phyloP scores from a whole-genome alignment of 2,329 filamentous ascomycete genomes.

The Clonostachys solani region DNA sequence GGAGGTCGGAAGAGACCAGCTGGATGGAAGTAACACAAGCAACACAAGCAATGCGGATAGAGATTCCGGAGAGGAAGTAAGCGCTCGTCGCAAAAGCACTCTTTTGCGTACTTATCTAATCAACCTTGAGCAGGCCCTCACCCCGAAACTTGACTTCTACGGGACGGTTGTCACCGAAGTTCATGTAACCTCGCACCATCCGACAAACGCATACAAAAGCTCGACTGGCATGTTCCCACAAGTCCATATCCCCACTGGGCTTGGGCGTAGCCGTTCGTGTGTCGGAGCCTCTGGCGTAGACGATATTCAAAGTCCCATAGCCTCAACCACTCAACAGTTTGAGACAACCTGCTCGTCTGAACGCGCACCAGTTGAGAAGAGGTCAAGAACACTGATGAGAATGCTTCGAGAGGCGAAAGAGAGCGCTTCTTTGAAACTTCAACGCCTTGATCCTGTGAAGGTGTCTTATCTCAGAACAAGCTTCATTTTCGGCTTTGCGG shows the following conservation, averaged over 20 bases:
- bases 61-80: constrained; percentile 18
- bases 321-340: constrained; percentile 12
- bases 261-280: not conserved
- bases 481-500: constrained; percentile 55
- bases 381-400: constrained; percentile 7
- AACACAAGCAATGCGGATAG: constrained; percentile 19
- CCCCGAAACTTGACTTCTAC: constrained; percentile 26
- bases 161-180: constrained; percentile 46
- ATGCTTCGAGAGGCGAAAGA: constrained; percentile 15
- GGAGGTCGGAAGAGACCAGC: constrained; percentile 12
- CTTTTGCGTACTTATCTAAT: no score
- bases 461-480: constrained; percentile 56
- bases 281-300: not conserved
- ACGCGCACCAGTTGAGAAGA: not conserved
- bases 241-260: constrained; percentile 8
- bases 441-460: constrained; percentile 47
- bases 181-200: constrained; percentile 28
- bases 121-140: constrained; percentile 14
- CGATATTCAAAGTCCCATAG: constrained; percentile 3
- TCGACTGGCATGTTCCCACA: constrained; percentile 1
- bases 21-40: constrained; percentile 12
- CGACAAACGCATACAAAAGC: not conserved
- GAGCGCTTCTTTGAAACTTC: constrained; percentile 22
- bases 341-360: constrained; percentile 21
- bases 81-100: constrained; percentile 7